Conservation (phyloP, 805 yeast genomes). For the Isabelozyma rhagii region DNA sequence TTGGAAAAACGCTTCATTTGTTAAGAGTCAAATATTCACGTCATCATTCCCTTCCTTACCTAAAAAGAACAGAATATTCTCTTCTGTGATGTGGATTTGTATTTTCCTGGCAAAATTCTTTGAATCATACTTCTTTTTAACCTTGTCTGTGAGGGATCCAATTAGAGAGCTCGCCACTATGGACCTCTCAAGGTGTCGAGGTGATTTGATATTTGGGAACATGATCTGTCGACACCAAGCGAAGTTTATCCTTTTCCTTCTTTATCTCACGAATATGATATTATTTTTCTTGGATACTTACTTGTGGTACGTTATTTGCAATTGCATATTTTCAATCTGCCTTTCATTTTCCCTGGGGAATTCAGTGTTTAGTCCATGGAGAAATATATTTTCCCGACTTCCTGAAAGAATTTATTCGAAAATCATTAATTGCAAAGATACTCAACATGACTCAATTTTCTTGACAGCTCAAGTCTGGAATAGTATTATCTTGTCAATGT, state of each 20-base stretch:
- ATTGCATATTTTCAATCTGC: constrained; percentile 30
- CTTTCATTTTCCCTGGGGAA: constrained; percentile 29
- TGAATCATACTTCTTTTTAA: constrained; percentile 35
- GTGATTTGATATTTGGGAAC: constrained; percentile 21
- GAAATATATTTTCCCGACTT: constrained; percentile 28
- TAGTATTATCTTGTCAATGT: constrained; percentile 23
- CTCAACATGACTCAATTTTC: constrained; percentile 5
- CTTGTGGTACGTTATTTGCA: constrained; percentile 38
- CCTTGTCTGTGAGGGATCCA: constrained; percentile 34
- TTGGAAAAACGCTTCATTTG: constrained; percentile 4
- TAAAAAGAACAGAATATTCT: constrained; percentile 17
- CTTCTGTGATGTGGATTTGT: constrained; percentile 25
- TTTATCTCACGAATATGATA: constrained; percentile 24
- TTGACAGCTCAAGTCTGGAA: constrained; percentile 28
- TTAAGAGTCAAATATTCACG: constrained; percentile 13
- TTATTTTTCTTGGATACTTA: constrained; percentile 39
- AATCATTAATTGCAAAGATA: constrained; percentile 12
- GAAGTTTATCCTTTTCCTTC: constrained; percentile 18
- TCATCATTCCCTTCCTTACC: constrained; percentile 22
- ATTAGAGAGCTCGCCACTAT: constrained; percentile 24
- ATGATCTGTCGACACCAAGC: constrained; percentile 27
- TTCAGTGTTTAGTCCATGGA: constrained; percentile 38
- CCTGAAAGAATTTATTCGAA: constrained; percentile 34
- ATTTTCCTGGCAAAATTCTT: constrained; percentile 32
- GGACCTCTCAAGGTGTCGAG: constrained; percentile 23